phyloP scores from a whole-genome alignment of 164 flowering plant species.

The Stephania japonica region DNA sequence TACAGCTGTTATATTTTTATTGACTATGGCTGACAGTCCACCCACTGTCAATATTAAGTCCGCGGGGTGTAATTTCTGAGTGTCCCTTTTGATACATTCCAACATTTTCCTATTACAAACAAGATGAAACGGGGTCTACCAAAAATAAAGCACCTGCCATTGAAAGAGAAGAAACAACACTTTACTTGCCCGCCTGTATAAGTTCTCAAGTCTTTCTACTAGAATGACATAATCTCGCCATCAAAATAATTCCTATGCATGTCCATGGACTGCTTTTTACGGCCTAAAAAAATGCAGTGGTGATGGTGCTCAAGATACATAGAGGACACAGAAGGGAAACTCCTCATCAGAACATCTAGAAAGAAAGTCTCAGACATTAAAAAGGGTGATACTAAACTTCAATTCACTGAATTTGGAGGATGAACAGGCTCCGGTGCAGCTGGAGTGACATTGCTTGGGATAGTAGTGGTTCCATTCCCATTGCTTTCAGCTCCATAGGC shows the following conservation, averaged over 20 bases:
- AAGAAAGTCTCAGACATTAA: too few species aligned
- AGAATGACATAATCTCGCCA: not conserved
- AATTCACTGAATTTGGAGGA: conserved; percentile 19
- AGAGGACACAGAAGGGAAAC: not conserved
- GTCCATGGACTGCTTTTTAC: not conserved
- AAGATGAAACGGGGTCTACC: too few species aligned
- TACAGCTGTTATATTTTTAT: too few species aligned
- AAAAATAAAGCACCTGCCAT: too few species aligned
- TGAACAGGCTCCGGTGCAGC: conserved; percentile 20
- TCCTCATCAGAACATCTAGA: too few species aligned
- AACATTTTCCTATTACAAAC: too few species aligned
- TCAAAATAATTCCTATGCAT: not conserved
- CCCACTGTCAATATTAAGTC: too few species aligned
- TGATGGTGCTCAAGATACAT: not conserved
- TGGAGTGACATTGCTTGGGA: conserved; percentile 13
- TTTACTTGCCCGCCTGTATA: not conserved
- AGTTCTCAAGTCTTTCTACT: not conserved
- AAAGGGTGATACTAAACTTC: too few species aligned
- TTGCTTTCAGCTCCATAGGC: conserved; percentile 21
- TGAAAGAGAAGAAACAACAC: not conserved
- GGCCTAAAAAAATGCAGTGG: not conserved
- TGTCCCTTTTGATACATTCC: too few species aligned
- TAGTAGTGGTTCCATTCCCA: conserved; percentile 17
- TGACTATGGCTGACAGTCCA: too few species aligned
- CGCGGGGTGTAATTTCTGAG: too few species aligned